A percentile compares a stretch with the other conserved stretches of the same genome.
Conservation (phyloP, 2,329 filamentous ascomycete genomes). For the Colletotrichum chrysophilum region DNA sequence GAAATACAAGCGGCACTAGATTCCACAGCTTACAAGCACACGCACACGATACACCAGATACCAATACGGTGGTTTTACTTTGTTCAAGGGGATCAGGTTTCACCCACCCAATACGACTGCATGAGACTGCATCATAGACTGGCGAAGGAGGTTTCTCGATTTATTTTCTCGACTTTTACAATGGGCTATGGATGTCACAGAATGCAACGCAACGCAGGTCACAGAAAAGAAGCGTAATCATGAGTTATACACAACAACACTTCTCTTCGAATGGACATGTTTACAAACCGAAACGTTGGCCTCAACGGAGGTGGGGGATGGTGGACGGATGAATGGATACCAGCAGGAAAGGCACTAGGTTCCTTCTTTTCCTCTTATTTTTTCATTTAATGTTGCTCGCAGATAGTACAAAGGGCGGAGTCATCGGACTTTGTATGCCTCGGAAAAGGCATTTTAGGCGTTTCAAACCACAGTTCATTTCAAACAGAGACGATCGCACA, state of each 20-base stretch:
- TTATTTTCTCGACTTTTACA: not conserved
- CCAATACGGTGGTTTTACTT: not conserved
- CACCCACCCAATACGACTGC: constrained; percentile 1
- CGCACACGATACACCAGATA: constrained; percentile 1
- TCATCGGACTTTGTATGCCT: not conserved
- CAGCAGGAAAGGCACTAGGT: not conserved
- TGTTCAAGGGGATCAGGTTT: not conserved
- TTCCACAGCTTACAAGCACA: not conserved
- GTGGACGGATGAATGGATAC: not conserved
- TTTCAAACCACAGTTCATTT: not conserved
- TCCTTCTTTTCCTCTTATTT: not conserved
- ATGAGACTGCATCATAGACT: constrained; percentile 25
- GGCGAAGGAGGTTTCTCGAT: constrained; percentile 18
- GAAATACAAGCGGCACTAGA: constrained; percentile 55
- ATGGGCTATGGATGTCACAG: not conserved
- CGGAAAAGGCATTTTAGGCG: not conserved
- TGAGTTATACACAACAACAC: not conserved
- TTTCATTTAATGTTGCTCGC: not conserved
- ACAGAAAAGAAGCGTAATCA: not conserved
- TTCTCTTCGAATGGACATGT: not conserved
- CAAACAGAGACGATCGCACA: not conserved
- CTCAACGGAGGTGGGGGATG: not conserved
- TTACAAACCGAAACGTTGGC: not conserved
- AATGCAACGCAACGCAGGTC: not conserved
- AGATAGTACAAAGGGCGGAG: not conserved